Evolutionary conservation across 495 filamentous ascomycete genomes (phyloP), one percentile per base, ranked within the genome.

Genomic region (Trichoderma virens): DNA sequence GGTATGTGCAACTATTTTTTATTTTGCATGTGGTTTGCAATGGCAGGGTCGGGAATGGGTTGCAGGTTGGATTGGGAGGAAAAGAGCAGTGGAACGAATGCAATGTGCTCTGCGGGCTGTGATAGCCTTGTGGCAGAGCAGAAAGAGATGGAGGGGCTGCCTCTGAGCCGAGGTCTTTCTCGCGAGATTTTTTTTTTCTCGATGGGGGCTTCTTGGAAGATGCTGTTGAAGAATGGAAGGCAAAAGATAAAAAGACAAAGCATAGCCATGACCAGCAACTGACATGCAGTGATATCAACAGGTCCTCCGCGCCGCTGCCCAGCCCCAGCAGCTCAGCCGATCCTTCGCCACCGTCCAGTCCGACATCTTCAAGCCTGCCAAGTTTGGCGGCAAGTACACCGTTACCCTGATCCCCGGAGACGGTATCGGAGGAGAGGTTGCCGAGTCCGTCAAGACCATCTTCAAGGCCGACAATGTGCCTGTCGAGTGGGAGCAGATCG

Each of bases 381-480:
- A 98, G 80, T 98, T 93, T 79, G 94, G 94, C 70, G 92, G 94
- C 75, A 98, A 98, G 82, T 98, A 98, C 85, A 98, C 95, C 20
- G 93, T 97, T 69, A 97, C 95, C 62, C 84, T 98, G 66, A 97
- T 98, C 76, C 94, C 94, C 70, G 93, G 94, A 77, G 94, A 98
- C 74, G 94, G 94, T 80, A 97, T 98, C 72, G 94, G 94, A 78
- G 92, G 92, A 74, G 94, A 98, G 78, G 93, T 98, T 64, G 91
- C 94, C 66, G 94, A 98, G 78, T 93, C 92, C 59, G 93, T 98
- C 67, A 96, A 96, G 85, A 94, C 92, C 59, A 89, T 98, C 75
- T 98, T 97, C 87, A 98, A 97, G 85, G 92, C 92, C 72, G 93
- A 98, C 82, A 98, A 96, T 75, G 95, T 98, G 54, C 94, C 94